Evolutionary conservation across 257 asterid species (phyloP), one percentile per base, ranked within the genome.

Genomic region (Jacaranda copaia): DNA sequence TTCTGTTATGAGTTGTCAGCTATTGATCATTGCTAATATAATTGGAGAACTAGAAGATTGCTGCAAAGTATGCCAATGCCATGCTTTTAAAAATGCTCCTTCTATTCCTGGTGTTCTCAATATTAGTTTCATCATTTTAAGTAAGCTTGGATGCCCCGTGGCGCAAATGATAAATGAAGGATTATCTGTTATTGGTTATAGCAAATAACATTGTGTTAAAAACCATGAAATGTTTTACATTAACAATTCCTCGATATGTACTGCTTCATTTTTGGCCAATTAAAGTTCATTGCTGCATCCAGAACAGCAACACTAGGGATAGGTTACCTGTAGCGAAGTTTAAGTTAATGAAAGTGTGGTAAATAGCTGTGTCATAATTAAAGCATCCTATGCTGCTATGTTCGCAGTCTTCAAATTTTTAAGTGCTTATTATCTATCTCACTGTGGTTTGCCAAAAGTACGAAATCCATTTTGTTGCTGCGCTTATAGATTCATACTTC

Each of bases 401-500:
- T 11, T 46, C 1, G 59, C 16, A 14, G 14, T 65, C 14, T 52
- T 63, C 15, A 20, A 5, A 53, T 36, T 46, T 52, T 8, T 3
- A 5, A 69, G 63, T 70, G 56, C 61, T 40, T 74, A 3, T 61
- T 20, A 69, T 16, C 49, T 42, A 35, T 36, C 53, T 46, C 3
- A 8, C 14, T 48, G 14, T 55, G 40, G 18, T 46, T 77, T 14
- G 53, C 57, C 42, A 49, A 38, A 53, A 39, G 59, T 43, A 36
- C 64, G 5, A 16, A 59, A 60, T 55, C 38, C 62, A 35, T 59
- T 74, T 82, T 49, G 57, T 62, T 32, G 67, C 19, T 6, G 60
- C 63, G 70, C 52, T 19, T 65, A 63, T 69, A 40, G 53, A 12
- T 60, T 69, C 51, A 3, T 62, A 51, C 61, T 83, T 51, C 57